Conservation (phyloP, 1,284 basidiomycete species). For the Grifola frondosa region DNA sequence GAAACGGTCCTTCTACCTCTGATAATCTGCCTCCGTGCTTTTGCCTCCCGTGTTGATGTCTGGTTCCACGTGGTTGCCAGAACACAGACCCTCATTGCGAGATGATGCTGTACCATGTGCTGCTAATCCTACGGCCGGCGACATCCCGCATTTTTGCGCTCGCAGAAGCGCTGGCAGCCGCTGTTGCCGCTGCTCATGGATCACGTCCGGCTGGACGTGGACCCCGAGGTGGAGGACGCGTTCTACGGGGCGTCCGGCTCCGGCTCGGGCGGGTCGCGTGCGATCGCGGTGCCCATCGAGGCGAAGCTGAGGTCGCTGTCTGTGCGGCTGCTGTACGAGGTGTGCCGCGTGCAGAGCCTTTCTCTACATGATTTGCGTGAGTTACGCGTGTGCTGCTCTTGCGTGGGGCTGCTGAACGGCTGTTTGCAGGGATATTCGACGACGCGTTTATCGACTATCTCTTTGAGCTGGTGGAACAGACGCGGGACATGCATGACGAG, state of each 20-base stretch:
- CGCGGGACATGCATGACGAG: conserved; percentile 86
- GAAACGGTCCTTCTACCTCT: not conserved
- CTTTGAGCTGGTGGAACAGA: conserved; percentile 93
- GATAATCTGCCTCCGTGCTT: not conserved
- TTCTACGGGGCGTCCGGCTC: conserved; percentile 43
- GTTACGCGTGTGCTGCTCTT: conserved; percentile 29
- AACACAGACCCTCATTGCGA: conserved; percentile 87
- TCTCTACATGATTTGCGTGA: conserved; percentile 71
- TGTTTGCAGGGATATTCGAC: conserved; percentile 66
- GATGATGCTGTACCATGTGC: conserved; percentile 77
- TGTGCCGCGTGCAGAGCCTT: conserved; percentile 86
- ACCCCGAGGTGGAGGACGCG: conserved; percentile 62
- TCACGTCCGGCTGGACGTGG: conserved; percentile 69
- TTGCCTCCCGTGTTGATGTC: conserved; percentile 9
- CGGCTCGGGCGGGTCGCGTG: conserved; percentile 35
- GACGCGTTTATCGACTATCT: conserved; percentile 87
- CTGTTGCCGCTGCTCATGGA: conserved; percentile 83
- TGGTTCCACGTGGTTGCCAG: conserved; percentile 40
- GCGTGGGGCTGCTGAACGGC: conserved; percentile 1
- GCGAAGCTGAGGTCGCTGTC: conserved; percentile 73
- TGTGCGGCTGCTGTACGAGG: conserved; percentile 83
- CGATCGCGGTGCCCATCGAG: conserved; percentile 69
- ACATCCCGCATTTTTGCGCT: conserved; percentile 69
- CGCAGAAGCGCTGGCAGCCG: conserved; percentile 78
- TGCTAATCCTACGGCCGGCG: conserved; percentile 77